phyloP scores from a whole-genome alignment of 2,329 filamentous ascomycete species.

The Claviceps maximensis region DNA sequence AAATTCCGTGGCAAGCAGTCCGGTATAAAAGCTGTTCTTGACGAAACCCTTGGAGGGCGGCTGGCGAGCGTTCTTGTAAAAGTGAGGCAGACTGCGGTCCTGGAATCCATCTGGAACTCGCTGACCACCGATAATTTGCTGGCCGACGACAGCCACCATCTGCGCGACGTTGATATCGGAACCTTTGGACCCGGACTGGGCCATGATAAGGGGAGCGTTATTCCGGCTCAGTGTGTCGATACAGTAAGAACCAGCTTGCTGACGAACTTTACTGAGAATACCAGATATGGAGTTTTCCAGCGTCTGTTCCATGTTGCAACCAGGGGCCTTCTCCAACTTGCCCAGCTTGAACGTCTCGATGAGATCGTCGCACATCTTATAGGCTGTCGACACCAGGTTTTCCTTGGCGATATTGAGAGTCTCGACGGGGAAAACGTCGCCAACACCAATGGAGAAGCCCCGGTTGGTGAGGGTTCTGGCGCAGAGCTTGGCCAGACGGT shows the following conservation, averaged over 20 bases:
- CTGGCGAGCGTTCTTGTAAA: conserved; percentile 81
- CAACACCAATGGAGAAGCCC: conserved; percentile 92
- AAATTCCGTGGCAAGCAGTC: conserved; percentile 81
- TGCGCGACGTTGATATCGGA: conserved; percentile 97
- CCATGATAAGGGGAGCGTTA: conserved; percentile 93
- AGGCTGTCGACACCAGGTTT: conserved; percentile 62
- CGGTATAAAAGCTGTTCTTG: conserved; percentile 91
- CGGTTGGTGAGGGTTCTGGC: conserved; percentile 78
- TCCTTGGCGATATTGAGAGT: conserved; percentile 61
- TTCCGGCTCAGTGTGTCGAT: conserved; percentile 79
- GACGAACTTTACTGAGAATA: conserved; percentile 82
- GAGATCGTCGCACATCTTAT: conserved; percentile 67
- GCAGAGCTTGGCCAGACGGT: conserved; percentile 78
- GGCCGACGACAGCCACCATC: conserved; percentile 94
- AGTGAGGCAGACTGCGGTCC: conserved; percentile 87
- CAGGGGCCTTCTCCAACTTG: conserved; percentile 72
- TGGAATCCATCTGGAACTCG: conserved; percentile 95
- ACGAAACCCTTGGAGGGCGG: conserved; percentile 97
- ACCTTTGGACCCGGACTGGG: conserved; percentile 91
- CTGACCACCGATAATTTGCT: conserved; percentile 90
- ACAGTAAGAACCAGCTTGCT: conserved; percentile 81
- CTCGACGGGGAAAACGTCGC: conserved; percentile 77
- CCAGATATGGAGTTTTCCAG: conserved; percentile 84
- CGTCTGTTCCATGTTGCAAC: conserved; percentile 83
- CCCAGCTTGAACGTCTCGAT: conserved; percentile 71